These are phyloP conservation scores for Ceriops tagal DNA, from an alignment of 345 rosid genomes.

Conservation along the genomic window DNA sequence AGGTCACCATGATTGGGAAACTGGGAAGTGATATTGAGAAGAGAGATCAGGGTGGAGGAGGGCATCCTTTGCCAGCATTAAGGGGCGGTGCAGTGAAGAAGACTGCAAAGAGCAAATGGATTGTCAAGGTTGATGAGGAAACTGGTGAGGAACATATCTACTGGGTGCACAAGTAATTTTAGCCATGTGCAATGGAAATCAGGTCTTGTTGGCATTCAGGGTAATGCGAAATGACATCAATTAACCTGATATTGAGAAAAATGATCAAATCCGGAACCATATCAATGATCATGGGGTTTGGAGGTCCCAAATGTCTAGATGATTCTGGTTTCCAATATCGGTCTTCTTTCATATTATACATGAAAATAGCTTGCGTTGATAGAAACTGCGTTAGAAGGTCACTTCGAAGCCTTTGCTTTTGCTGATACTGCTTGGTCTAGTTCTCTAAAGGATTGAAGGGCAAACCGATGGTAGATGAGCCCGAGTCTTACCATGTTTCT, in stretches of 20 bases:
- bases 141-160: conserved; percentile 53
- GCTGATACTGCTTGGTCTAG: not conserved
- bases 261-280: not conserved
- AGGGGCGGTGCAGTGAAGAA: conserved; percentile 4
- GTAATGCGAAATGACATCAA: not conserved
- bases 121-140: conserved; percentile 32
- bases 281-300: too few relatives aligned
- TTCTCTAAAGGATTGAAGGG: not conserved
- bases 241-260: not conserved
- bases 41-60: conserved; percentile 10
- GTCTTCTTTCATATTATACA: not conserved
- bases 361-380: not conserved
- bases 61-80: not conserved
- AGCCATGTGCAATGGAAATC: not conserved
- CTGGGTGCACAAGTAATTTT: conserved; percentile 28
- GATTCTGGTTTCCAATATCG: too few relatives aligned
- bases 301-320: too few relatives aligned
- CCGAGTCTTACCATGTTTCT: too few relatives aligned
- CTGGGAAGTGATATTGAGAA: conserved; percentile 5
- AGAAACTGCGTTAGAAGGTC: not conserved
- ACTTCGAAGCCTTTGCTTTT: not conserved
- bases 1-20: conserved; percentile 36
- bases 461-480: not conserved
- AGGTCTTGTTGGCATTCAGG: not conserved
- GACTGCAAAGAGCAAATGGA: conserved; percentile 34